Evolutionary conservation across 306 rosid species (phyloP).

Genomic region (Cercis canadensis): DNA sequence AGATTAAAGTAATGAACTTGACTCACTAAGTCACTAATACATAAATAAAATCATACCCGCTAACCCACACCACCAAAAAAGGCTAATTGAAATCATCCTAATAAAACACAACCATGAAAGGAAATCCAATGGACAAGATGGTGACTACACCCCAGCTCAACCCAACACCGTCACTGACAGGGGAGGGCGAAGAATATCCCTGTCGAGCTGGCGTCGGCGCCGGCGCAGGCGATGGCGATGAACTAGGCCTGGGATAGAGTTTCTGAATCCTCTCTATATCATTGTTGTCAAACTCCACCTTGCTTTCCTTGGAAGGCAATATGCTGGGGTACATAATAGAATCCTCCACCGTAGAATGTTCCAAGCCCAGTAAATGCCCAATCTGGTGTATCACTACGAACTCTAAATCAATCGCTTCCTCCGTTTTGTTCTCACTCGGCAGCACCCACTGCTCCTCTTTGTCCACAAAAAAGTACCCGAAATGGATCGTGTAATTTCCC

Average conservation of each 20-base stretch:
- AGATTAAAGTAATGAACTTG: no score
- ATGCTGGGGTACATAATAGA: background rate
- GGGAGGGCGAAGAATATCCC: background rate
- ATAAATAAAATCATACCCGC: no score
- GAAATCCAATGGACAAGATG: no score
- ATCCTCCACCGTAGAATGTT: background rate
- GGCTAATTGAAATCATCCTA: no score
- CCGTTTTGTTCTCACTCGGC: background rate
- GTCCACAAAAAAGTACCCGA: background rate
- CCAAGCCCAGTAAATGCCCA: background rate
- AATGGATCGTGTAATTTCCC: background rate
- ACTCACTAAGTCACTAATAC: no score
- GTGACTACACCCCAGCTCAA: no score
- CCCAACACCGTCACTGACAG: no score
- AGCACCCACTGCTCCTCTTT: background rate
- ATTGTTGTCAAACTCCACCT: background rate
- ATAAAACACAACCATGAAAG: no score
- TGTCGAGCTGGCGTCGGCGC: no score
- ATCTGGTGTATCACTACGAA: constrained; percentile 27
- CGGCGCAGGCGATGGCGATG: no score
- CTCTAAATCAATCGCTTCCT: constrained; percentile 6
- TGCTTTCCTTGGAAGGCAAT: background rate
- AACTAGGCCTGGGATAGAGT: background rate
- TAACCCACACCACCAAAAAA: no score
- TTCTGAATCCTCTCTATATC: background rate